These are phyloP conservation scores for Cairneyella variabilis DNA, from an alignment of 495 filamentous ascomycete species.

Conservation along the genomic window DNA sequence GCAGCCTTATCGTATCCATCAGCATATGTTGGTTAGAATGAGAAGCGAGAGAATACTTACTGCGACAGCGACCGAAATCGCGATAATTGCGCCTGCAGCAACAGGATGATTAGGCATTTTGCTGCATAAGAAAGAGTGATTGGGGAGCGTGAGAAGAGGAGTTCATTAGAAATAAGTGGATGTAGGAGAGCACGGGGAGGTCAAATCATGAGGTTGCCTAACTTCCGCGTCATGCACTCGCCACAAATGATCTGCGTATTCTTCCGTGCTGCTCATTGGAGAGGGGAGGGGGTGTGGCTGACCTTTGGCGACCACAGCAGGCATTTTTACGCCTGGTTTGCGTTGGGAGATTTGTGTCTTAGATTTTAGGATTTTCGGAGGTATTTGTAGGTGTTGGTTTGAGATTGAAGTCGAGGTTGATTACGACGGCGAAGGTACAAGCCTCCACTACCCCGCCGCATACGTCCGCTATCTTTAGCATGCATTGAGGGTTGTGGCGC, in stretches of 20 bases:
- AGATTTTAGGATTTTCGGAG: not conserved
- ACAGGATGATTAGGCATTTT: slow-evolving; percentile 42
- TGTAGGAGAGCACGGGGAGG: not conserved
- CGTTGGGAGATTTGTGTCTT: too few species aligned
- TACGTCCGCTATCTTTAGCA: not conserved
- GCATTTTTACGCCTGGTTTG: slow-evolving; percentile 22
- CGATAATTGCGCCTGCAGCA: slow-evolving; percentile 70
- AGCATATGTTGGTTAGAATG: not conserved
- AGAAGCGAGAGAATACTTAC: slow-evolving; percentile 29
- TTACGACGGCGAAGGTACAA: not conserved
- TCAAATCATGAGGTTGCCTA: not conserved
- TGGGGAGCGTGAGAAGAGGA: not conserved
- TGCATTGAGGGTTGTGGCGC: not conserved
- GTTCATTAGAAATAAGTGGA: not conserved
- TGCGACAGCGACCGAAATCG: slow-evolving; percentile 69
- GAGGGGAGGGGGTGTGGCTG: slow-evolving; percentile 9
- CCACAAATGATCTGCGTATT: slow-evolving; percentile 5
- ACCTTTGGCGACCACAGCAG: slow-evolving; percentile 24
- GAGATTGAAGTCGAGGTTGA: too few species aligned
- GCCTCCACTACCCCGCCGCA: not conserved
- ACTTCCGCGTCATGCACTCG: not conserved
- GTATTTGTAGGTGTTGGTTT: too few species aligned
- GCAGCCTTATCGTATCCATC: slow-evolving; percentile 40
- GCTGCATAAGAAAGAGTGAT: not conserved
- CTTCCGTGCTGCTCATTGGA: slow-evolving; percentile 7